Evolutionary conservation across 2,329 filamentous ascomycete genomes (phyloP), one percentile per base, ranked within the genome.

Genomic region (Pezicula neosporulosa): DNA sequence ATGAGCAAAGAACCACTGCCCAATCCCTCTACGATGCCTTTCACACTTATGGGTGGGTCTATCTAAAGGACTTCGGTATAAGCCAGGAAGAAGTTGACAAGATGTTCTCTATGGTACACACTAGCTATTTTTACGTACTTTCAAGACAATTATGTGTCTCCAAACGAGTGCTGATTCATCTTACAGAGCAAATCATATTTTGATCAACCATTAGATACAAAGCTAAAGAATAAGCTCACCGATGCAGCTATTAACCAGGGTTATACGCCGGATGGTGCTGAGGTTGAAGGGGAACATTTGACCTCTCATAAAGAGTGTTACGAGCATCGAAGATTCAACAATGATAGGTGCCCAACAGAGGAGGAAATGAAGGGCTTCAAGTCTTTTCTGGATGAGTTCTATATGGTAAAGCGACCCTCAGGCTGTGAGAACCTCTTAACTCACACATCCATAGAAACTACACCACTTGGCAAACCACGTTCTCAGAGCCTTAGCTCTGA

Each of bases 1-100:
- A 28, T 9, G 35, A 47, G 36, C 46, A 50, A 42, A 18, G 43
- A 18, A 35, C 13, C 19, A 43, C 46, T 18, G 33, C 43, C 18
- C 43, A 50, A 24, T 28, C 46, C 24, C 35, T 50, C n/a, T 47
- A 50, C 18, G 18, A 50, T 35, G 49, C 33, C 13, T 50, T 50
- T 21, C 49, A 50, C 27, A 50, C 18, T 12, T 42, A 46, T 35
- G 43, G 43, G 5, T 50, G 43, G 49, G 43, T 50, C 9, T 50
- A 50, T 33, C 42, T 50, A 8, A 18, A 42, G 21, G 43, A 41
- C 6, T 45, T 45, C n/a, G 49, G 49, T 12, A 50, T 50, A 21
- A 46, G 33, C 13, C 42, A 18, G 24, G 18, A 39, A 18, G 36
- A 46, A 42, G 46, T 50, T 21, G 49, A 50, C 27, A 36, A 46